Conservation (phyloP, 345 rosid species). For the Mangifera indica region DNA sequence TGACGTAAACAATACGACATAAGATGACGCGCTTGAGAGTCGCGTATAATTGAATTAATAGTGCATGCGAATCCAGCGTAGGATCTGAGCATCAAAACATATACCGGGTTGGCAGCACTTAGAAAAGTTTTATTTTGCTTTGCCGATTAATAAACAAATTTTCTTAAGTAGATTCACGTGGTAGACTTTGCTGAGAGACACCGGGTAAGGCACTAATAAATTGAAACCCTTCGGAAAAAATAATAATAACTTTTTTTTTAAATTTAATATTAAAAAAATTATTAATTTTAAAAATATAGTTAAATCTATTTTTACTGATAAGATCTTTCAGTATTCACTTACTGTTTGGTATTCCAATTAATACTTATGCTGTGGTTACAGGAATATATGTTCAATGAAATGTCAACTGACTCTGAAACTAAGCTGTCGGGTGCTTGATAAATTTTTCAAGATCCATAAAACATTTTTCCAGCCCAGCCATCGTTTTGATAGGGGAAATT, state of each 20-base stretch:
- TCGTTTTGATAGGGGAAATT: background rate
- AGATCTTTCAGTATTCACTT: conserved; percentile 1
- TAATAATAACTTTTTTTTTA: too few relatives aligned
- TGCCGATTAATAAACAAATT: too few relatives aligned
- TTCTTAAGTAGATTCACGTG: too few relatives aligned
- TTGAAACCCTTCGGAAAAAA: too few relatives aligned
- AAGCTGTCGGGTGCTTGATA: background rate
- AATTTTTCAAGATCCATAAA: background rate
- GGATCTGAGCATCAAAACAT: background rate
- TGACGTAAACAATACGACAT: background rate
- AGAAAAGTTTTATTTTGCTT: too few relatives aligned
- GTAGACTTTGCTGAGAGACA: too few relatives aligned
- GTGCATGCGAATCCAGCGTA: background rate
- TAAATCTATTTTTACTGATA: background rate
- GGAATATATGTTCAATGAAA: background rate
- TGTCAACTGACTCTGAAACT: background rate
- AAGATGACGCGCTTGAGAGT: background rate
- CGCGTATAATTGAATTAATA: too few relatives aligned
- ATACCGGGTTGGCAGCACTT: too few relatives aligned
- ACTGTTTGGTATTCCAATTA: background rate
- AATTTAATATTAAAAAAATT: too few relatives aligned
- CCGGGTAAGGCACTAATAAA: too few relatives aligned
- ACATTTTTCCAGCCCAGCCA: background rate
- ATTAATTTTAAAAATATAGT: too few relatives aligned
- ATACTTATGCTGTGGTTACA: background rate